A percentile compares a stretch with the other conserved stretches of the same genome.
Conservation (phyloP, 176 grass and related monocot species). For the Canna indica region DNA sequence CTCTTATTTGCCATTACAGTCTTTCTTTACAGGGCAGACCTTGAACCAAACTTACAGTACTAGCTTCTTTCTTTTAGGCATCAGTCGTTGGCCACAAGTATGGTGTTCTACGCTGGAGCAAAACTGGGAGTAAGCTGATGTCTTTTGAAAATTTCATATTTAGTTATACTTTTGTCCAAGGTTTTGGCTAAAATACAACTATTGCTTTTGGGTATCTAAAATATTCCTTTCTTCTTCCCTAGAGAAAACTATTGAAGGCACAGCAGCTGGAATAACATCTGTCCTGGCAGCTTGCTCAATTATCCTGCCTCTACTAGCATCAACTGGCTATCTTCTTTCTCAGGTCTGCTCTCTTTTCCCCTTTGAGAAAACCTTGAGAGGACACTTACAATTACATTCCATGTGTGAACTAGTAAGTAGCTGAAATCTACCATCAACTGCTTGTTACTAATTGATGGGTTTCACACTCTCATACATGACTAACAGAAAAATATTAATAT, state of each 20-base stretch:
- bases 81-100: slow-evolving; percentile 95
- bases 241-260: slow-evolving; percentile 98
- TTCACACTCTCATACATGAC: not conserved
- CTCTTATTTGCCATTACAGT: too few species aligned
- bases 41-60: not conserved
- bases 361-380: not conserved
- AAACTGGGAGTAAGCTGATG: slow-evolving; percentile 68
- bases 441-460: slow-evolving; percentile 11
- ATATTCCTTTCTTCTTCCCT: slow-evolving; percentile 2
- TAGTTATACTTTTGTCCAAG: not conserved
- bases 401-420: not conserved
- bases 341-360: slow-evolving; percentile 40
- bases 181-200: not conserved
- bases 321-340: slow-evolving; percentile 78
- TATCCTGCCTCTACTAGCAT: slow-evolving; percentile 67
- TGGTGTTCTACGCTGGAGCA: slow-evolving; percentile 88
- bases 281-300: slow-evolving; percentile 68
- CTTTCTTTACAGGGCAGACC: too few species aligned
- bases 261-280: slow-evolving; percentile 91
- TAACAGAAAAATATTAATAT: not conserved
- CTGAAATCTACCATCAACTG: not conserved
- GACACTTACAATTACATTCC: not conserved
- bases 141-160: slow-evolving; percentile 1
- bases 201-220: not conserved
- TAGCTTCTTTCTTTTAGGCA: slow-evolving; percentile 40